phyloP scores from a whole-genome alignment of 768 basidiomycete genomes.

The Pisolithus marmoratus region DNA sequence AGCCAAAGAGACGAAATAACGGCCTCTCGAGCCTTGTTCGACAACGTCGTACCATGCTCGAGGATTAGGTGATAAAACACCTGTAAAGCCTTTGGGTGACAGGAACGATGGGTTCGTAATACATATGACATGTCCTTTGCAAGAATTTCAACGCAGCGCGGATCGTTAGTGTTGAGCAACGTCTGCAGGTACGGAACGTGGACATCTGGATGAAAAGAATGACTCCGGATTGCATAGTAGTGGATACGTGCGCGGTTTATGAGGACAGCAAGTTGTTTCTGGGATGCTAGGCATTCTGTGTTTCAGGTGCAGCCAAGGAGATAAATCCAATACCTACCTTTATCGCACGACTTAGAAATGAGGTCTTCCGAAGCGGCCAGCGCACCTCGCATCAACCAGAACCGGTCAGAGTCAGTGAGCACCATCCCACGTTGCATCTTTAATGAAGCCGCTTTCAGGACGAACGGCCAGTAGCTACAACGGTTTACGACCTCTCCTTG shows the following conservation, averaged over 20 bases:
- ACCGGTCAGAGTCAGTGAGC: slow-evolving; percentile 44
- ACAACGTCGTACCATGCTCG: slow-evolving; percentile 18
- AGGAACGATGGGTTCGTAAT: slow-evolving; percentile 29
- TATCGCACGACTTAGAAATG: background rate
- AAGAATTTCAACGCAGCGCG: slow-evolving; percentile 23
- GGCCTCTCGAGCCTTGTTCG: slow-evolving; percentile 22
- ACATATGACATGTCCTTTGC: slow-evolving; percentile 31
- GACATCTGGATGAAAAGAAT: slow-evolving; percentile 34
- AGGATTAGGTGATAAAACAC: slow-evolving; percentile 40
- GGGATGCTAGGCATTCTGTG: slow-evolving; percentile 7
- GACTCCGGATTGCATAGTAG: slow-evolving; percentile 35
- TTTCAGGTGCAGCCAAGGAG: slow-evolving; percentile 5
- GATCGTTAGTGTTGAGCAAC: slow-evolving; percentile 28
- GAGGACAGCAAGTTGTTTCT: slow-evolving; percentile 4
- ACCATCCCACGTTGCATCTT: slow-evolving; percentile 33
- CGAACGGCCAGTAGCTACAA: slow-evolving; percentile 44
- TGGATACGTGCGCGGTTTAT: slow-evolving; percentile 33
- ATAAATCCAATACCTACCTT: slow-evolving; percentile 10
- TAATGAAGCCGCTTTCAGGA: slow-evolving; percentile 39
- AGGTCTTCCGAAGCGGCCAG: slow-evolving; percentile 26
- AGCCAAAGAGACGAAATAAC: slow-evolving; percentile 32
- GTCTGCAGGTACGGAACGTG: slow-evolving; percentile 44
- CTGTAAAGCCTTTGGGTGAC: slow-evolving; percentile 30
- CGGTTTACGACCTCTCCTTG: slow-evolving; percentile 13
- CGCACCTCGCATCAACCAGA: slow-evolving; percentile 54